Base-by-base conservation (phyloP, 352 stramenopile species). In the Phytopythium cucurbitacearum region DNA sequence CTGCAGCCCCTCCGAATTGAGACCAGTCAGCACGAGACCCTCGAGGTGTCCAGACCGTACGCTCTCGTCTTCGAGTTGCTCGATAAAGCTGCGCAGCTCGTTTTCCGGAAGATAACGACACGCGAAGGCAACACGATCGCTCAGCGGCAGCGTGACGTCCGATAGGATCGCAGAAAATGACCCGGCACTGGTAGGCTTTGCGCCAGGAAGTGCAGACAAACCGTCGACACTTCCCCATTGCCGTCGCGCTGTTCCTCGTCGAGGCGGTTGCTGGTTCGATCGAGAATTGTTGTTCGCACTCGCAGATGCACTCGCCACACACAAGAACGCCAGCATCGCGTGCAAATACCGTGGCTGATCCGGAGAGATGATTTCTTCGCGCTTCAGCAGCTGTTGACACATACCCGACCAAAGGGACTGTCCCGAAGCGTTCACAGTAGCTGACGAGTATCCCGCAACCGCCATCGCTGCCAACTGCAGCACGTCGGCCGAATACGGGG, bases 111-210 rank as follows among this genome's bases (percentile, higher is more conserved):
- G 62, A 56, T 94, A 98, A 0, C 89, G 84, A 57, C 89, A 98
- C 5, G 91, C 88, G 67, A 98, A 97, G 6, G 82, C 94, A 33
- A 97, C 65, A 16, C 91, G 73, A 63, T 98, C 94, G 44, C 82
- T 89, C 36, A 98, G 69, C 37, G 82, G 84, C 8, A 98, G 68
- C 7, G 78, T 85, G 28, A 80, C 63, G 60, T 98, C 82, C 49
- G 94, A 74, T 12, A 98, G 73, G 63, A 97, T 95, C 5, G 75
- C 65, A 0, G 73, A 69, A 49, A 89, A 96, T 5, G 71, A 63
- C 10, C 71, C 67, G 57, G 62, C 71, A 56, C 55, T 62, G 33
- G 59, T 59, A 50, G 60, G 67, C 15, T 56, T 62, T 4, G 65
- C 55, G 38, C 61, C 67, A 4, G 57, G 28, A 46, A 85, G 57